These are phyloP conservation scores for Aureobasidium leucospermi DNA, from an alignment of 2,329 filamentous ascomycete genomes.

Conservation along the genomic window DNA sequence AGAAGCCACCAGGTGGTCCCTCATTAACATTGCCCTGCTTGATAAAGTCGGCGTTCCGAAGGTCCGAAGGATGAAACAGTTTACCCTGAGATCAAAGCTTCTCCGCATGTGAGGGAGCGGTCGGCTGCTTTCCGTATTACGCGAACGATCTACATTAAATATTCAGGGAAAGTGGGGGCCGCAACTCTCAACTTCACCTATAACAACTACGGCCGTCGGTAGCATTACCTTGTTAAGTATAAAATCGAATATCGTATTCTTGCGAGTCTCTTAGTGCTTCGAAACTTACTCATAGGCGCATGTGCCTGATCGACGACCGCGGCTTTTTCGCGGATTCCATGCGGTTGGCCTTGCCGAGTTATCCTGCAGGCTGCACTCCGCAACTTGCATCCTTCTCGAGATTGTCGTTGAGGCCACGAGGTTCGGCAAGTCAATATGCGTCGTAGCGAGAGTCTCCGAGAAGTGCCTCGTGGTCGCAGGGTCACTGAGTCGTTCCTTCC, in stretches of 20 bases:
- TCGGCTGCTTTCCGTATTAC: neutral
- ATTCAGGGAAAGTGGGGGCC: neutral
- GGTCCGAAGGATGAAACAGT: neutral
- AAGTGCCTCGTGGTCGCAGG: neutral
- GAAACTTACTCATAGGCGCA: neutral
- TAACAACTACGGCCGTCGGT: neutral
- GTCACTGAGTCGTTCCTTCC: neutral
- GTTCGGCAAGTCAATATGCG: neutral
- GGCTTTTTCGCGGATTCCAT: too few species aligned
- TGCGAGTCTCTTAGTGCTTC: neutral
- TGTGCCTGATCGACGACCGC: neutral
- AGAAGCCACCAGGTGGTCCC: neutral
- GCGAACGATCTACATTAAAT: neutral
- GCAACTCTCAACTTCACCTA: neutral
- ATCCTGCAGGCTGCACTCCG: neutral
- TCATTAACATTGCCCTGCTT: neutral
- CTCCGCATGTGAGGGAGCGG: neutral
- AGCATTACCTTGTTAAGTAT: neutral
- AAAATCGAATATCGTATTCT: neutral
- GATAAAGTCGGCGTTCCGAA: neutral
- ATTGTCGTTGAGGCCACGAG: neutral
- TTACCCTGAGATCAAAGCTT: conserved; percentile 6
- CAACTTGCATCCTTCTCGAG: neutral
- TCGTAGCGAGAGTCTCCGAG: neutral
- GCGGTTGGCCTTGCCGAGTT: neutral